phyloP scores from a whole-genome alignment of 202 grass and related monocot genomes.

The Dendrocalamus latiflorus region DNA sequence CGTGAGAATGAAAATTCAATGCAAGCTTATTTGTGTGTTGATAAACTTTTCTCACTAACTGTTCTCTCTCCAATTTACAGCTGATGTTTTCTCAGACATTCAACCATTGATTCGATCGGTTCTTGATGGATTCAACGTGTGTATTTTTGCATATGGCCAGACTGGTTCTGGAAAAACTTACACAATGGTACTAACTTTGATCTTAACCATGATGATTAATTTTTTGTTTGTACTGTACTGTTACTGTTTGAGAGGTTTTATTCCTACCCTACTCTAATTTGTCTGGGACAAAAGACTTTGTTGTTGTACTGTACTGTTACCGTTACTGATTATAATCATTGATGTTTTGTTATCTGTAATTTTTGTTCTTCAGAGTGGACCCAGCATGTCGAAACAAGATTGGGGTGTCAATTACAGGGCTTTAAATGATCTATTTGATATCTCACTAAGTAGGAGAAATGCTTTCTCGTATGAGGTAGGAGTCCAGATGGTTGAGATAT shows the following conservation, averaged over 20 bases:
- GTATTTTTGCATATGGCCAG: slow-evolving; percentile 98
- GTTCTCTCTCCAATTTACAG: slow-evolving; percentile 44
- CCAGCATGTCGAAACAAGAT: slow-evolving; percentile 71
- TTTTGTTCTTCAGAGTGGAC: slow-evolving; percentile 70
- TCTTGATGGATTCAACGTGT: slow-evolving; percentile 90
- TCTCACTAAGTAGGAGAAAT: slow-evolving; percentile 78
- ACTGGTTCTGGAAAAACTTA: slow-evolving; percentile 99
- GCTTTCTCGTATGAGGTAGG: slow-evolving; percentile 89
- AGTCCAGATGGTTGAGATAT: slow-evolving; percentile 99
- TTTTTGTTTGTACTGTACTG: neutral
- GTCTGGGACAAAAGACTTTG: too few relatives aligned
- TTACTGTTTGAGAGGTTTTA: neutral
- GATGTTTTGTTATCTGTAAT: neutral
- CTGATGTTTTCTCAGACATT: slow-evolving; percentile 78
- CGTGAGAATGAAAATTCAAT: neutral
- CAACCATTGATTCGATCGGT: slow-evolving; percentile 87
- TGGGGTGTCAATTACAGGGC: slow-evolving; percentile 98
- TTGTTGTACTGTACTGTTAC: too few relatives aligned
- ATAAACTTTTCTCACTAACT: slow-evolving; percentile 10
- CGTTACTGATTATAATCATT: slow-evolving; percentile 5
- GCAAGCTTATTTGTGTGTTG: neutral
- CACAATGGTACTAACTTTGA: slow-evolving; percentile 63
- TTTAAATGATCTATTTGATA: slow-evolving; percentile 94
- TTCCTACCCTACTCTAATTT: too few relatives aligned
- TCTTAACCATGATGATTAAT: neutral